Conservation (phyloP, 306 rosid genomes). For the Astragalus glycyphyllos region DNA sequence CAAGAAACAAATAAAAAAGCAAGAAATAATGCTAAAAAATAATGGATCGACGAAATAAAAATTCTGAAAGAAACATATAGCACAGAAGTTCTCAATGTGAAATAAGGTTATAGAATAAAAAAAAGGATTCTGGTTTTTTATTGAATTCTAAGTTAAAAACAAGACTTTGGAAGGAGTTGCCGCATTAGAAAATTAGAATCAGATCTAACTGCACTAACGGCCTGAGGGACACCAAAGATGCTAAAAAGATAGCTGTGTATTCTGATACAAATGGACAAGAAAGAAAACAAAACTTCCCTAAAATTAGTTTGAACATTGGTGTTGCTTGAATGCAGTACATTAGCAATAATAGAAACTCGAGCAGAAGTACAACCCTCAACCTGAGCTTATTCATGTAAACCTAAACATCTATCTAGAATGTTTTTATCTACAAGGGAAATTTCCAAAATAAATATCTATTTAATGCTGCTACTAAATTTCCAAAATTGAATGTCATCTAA, state of each 20-base stretch:
- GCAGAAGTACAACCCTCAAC: neutral
- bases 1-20: neutral
- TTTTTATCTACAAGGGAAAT: slow-evolving; percentile 23
- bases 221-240: slow-evolving; percentile 11
- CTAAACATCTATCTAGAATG: neutral
- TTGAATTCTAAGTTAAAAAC: slow-evolving; percentile 8
- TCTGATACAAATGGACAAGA: neutral
- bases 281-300: slow-evolving; percentile 6
- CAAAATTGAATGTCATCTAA: slow-evolving; percentile 12
- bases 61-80: neutral
- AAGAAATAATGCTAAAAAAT: slow-evolving; percentile 1
- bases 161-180: neutral
- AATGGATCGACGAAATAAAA: neutral
- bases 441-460: neutral
- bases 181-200: slow-evolving; percentile 9
- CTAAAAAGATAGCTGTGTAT: neutral
- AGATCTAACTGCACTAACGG: neutral
- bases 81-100: slow-evolving; percentile 18
- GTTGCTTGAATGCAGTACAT: neutral
- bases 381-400: slow-evolving; percentile 7
- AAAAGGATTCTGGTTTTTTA: neutral
- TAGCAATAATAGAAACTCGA: neutral
- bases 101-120: slow-evolving; percentile 4
- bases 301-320: neutral
- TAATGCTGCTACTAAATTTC: slow-evolving; percentile 9